Conservation (phyloP, 2,329 filamentous ascomycete species). For the Plenodomus biglobosus region DNA sequence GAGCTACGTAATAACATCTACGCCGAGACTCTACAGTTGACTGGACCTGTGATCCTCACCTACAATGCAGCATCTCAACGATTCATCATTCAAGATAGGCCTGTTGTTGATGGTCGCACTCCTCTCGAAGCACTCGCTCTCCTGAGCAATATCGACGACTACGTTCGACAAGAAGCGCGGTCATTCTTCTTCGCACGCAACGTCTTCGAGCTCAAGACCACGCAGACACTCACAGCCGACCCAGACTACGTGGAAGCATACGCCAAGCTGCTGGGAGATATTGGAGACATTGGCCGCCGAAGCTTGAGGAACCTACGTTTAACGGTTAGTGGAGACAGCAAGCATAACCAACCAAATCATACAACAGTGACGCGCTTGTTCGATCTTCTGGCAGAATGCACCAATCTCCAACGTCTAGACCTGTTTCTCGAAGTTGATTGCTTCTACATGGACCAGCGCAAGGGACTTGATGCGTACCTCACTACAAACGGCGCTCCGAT, state of each 20-base stretch:
- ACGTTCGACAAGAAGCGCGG: constrained; percentile 5
- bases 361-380: too few relatives aligned
- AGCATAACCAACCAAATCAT: not conserved
- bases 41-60: too few relatives aligned
- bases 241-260: constrained; percentile 2
- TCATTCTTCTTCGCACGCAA: constrained; percentile 8
- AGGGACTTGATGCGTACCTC: constrained; percentile 1
- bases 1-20: constrained; percentile 4
- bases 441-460: constrained; percentile 7
- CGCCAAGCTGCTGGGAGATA: constrained; percentile 1
- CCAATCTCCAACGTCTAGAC: constrained; percentile 2
- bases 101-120: not conserved
- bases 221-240: not conserved
- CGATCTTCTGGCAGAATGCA: not conserved
- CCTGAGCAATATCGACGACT: constrained; percentile 4
- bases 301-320: constrained; percentile 4
- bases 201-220: constrained; percentile 1
- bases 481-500: constrained; percentile 1
- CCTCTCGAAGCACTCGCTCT: constrained; percentile 1
- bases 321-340: constrained; percentile 4
- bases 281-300: constrained; percentile 1
- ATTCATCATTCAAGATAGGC: not conserved
- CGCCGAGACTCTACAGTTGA: not conserved
- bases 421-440: constrained; percentile 4
- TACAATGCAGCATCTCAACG: not conserved